Evolutionary conservation across 805 yeast species (phyloP).

Genomic region (Priceomyces haplophilus): DNA sequence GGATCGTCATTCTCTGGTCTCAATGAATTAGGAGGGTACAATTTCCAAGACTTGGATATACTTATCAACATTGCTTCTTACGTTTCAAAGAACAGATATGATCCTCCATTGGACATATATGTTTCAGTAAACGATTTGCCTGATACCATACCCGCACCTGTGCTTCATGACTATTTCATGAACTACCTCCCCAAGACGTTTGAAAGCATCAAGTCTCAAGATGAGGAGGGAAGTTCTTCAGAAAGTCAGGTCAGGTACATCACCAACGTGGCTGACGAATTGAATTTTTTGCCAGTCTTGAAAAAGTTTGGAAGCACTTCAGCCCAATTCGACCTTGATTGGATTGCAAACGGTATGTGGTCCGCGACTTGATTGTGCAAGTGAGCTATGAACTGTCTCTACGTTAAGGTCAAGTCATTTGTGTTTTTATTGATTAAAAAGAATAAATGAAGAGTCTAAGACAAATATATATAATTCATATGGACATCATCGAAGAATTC

Average conservation of each 20-base stretch:
- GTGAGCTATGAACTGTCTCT: neutral
- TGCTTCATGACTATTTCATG: constrained; percentile 35
- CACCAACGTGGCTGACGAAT: constrained; percentile 16
- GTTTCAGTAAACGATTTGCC: constrained; percentile 35
- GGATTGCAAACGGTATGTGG: constrained; percentile 35
- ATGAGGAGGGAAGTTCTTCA: constrained; percentile 8
- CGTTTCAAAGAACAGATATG: constrained; percentile 21
- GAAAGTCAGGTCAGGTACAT: constrained; percentile 21
- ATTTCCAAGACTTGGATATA: constrained; percentile 39
- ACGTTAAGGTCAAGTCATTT: too few species aligned
- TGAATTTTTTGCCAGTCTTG: constrained; percentile 33
- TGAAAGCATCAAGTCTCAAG: constrained; percentile 8
- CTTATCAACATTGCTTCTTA: constrained; percentile 28
- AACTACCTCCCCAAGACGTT: constrained; percentile 25
- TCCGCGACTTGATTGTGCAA: constrained; percentile 18
- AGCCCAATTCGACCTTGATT: constrained; percentile 33
- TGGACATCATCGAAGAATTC: too few species aligned
- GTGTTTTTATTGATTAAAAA: too few species aligned
- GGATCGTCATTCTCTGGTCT: constrained; percentile 37
- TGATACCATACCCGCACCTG: constrained; percentile 28
- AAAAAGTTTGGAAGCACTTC: constrained; percentile 26
- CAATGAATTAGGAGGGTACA: constrained; percentile 39
- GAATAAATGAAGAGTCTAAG: too few species aligned
- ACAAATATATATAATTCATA: too few species aligned
- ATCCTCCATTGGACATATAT: constrained; percentile 13